Conservation (phyloP, 306 rosid genomes). For the Trifolium dubium region DNA sequence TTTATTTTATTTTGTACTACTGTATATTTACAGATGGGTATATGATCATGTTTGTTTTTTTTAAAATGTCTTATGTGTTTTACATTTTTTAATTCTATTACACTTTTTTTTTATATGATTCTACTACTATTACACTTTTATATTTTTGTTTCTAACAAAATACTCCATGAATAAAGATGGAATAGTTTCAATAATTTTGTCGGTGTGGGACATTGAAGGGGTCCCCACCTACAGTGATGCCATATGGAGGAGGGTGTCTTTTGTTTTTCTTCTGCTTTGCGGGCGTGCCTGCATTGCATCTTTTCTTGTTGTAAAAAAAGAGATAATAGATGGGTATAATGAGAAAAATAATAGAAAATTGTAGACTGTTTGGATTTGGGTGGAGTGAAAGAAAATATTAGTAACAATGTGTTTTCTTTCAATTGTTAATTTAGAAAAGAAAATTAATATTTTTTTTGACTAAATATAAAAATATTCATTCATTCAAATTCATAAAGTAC, state of each 20-base stretch:
- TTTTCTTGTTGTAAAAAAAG: neutral
- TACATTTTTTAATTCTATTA: neutral
- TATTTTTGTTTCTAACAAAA: conserved; percentile 8
- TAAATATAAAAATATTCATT: too few species aligned
- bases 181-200: conserved; percentile 42
- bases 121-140: neutral
- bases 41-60: conserved; percentile 42
- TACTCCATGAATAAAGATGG: conserved; percentile 42
- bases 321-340: neutral
- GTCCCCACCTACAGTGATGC: conserved; percentile 33
- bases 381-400: neutral
- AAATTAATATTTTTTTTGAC: too few species aligned
- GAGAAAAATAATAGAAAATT: too few species aligned
- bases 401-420: too few species aligned
- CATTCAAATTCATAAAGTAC: too few species aligned
- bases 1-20: conserved; percentile 15
- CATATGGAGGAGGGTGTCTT: conserved; percentile 32
- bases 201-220: conserved; percentile 47
- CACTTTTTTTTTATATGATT: neutral
- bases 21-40: conserved; percentile 55
- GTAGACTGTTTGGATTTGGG: neutral
- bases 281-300: conserved; percentile 28
- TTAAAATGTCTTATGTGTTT: conserved; percentile 31
- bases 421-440: too few species aligned
- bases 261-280: conserved; percentile 37